phyloP scores from a whole-genome alignment of 2,329 filamentous ascomycete species.

The Hortaea werneckii region DNA sequence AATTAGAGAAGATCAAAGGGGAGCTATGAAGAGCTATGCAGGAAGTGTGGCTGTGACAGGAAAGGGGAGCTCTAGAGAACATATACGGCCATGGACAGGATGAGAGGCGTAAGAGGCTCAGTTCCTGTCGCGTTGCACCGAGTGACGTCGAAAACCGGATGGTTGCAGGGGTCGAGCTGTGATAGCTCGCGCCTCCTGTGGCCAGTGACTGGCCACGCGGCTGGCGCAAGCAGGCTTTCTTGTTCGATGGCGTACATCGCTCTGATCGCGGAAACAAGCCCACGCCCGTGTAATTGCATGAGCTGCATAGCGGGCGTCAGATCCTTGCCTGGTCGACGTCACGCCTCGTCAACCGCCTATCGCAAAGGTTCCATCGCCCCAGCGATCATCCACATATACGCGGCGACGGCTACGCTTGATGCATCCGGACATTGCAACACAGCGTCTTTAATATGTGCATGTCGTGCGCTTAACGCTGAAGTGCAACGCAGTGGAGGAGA shows the following conservation, averaged over 20 bases:
- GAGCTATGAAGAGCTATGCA: background rate
- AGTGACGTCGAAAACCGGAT: conserved; percentile 6
- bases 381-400: too few relatives aligned
- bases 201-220: conserved; percentile 12
- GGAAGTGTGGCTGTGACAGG: conserved; percentile 6
- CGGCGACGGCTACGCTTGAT: too few relatives aligned
- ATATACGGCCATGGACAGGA: conserved; percentile 2
- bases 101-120: conserved; percentile 1
- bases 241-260: conserved; percentile 8
- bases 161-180: conserved; percentile 8
- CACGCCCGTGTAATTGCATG: background rate
- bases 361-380: too few relatives aligned
- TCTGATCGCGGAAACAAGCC: conserved; percentile 2
- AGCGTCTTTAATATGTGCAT: too few relatives aligned
- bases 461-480: too few relatives aligned
- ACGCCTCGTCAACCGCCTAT: background rate
- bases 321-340: background rate
- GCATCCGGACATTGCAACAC: too few relatives aligned
- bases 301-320: background rate
- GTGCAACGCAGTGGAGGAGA: too few relatives aligned
- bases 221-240: conserved; percentile 11
- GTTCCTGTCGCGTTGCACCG: conserved; percentile 2
- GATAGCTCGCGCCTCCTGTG: conserved; percentile 19
- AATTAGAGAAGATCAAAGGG: background rate
- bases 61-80: background rate